Percentiles rank a stretch among this genome's conserved stretches.
phyloP scores from a whole-genome alignment of 108 stramenopile species.

The Mediolabrus comicus region DNA sequence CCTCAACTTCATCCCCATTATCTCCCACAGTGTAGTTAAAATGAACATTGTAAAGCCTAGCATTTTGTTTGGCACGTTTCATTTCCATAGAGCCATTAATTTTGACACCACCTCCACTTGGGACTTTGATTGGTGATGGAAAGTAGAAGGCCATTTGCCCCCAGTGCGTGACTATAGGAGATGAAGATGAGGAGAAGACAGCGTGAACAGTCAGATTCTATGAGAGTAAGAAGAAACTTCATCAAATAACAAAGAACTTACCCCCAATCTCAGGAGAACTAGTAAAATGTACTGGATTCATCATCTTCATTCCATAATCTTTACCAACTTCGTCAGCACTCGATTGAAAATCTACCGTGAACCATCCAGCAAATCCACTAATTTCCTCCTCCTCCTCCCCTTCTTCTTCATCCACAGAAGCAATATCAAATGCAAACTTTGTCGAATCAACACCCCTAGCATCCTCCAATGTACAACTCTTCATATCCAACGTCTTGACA shows the following conservation, averaged over 20 bases:
- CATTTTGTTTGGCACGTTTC: slow-evolving; percentile 85
- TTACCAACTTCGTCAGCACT: slow-evolving; percentile 70
- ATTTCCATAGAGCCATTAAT: slow-evolving; percentile 81
- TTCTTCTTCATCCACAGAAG: slow-evolving; percentile 35
- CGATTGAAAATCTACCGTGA: slow-evolving; percentile 91
- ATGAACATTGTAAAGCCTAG: slow-evolving; percentile 89
- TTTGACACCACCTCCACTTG: no score
- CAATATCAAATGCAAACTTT: no score
- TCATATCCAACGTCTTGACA: slow-evolving; percentile 88
- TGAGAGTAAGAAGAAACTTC: no score
- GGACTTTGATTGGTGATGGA: slow-evolving; percentile 55
- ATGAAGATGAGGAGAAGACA: no score
- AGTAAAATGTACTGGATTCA: slow-evolving; percentile 79
- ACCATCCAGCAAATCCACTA: slow-evolving; percentile 97
- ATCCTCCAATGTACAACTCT: slow-evolving; percentile 92
- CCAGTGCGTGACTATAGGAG: background rate
- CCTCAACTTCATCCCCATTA: no score
- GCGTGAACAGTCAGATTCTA: no score
- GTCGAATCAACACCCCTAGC: slow-evolving; percentile 74
- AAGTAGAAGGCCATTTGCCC: slow-evolving; percentile 96
- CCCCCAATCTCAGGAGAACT: slow-evolving; percentile 93
- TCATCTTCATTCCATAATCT: slow-evolving; percentile 62
- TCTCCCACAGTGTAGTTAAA: slow-evolving; percentile 47
- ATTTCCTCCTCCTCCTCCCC: slow-evolving; percentile 49
- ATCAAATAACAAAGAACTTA: background rate